These are phyloP conservation scores for Kurtzmaniella quercitrusa DNA, from an alignment of 1,139 yeast species.

Conservation along the genomic window DNA sequence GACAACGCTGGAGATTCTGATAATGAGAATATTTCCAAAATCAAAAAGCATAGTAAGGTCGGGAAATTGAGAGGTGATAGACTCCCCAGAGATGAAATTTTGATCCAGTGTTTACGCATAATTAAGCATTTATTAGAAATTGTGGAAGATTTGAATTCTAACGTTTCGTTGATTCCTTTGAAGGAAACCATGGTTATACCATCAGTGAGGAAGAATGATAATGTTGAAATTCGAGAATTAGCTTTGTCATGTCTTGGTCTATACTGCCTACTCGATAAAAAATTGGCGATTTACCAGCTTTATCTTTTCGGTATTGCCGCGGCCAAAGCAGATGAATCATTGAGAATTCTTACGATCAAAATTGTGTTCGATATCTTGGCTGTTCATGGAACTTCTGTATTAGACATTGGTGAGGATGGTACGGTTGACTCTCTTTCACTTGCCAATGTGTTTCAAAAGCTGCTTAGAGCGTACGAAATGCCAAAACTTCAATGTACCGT, in stretches of 20 bases:
- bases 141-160: constrained; percentile 61
- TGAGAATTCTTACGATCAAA: constrained; percentile 61
- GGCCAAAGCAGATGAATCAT: constrained; percentile 51
- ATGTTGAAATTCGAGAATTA: constrained; percentile 53
- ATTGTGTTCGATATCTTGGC: constrained; percentile 77
- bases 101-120: constrained; percentile 64
- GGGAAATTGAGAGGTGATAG: constrained; percentile 33
- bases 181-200: constrained; percentile 80
- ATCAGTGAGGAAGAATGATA: constrained; percentile 62
- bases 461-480: constrained; percentile 53
- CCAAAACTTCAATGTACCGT: constrained; percentile 74
- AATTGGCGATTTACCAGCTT: constrained; percentile 58
- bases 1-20: constrained; percentile 21
- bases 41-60: constrained; percentile 6
- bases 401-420: constrained; percentile 50
- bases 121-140: constrained; percentile 71
- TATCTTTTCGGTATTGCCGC: constrained; percentile 64
- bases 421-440: constrained; percentile 54
- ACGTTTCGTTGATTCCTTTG: constrained; percentile 67
- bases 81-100: constrained; percentile 44
- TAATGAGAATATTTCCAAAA: constrained; percentile 13
- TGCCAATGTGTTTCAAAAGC: constrained; percentile 66
- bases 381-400: constrained; percentile 66
- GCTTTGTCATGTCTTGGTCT: constrained; percentile 80
- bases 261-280: constrained; percentile 67